Percentiles rank a stretch among this genome's conserved stretches.
phyloP scores from a whole-genome alignment of 345 rosid species.

The Eucalyptus pauciflora region DNA sequence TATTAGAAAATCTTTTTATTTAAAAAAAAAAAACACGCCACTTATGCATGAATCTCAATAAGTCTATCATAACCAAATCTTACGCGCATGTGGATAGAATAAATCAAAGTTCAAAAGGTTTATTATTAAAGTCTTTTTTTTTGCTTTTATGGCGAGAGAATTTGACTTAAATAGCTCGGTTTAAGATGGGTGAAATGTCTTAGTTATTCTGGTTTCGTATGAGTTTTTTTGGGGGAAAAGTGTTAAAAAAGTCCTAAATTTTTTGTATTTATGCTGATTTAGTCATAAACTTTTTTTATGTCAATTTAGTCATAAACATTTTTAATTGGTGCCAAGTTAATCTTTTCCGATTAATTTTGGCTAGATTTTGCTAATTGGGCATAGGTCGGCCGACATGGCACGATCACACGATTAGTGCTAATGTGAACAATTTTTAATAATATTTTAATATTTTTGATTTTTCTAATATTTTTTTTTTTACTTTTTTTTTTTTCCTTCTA shows the following conservation, averaged over 20 bases:
- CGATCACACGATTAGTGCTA: fast-evolving
- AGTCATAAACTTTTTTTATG: too few species aligned
- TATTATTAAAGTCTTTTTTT: too few species aligned
- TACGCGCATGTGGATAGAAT: background rate
- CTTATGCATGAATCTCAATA: background rate
- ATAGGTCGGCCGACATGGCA: too few species aligned
- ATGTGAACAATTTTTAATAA: fast-evolving
- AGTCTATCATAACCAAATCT: background rate
- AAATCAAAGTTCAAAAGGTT: background rate
- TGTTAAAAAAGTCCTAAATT: fast-evolving
- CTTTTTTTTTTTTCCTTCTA: too few species aligned
- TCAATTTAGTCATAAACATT: fast-evolving
- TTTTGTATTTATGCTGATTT: too few species aligned
- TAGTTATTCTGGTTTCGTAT: background rate
- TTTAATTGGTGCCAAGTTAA: too few species aligned
- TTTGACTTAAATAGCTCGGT: background rate
- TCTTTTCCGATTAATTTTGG: fast-evolving
- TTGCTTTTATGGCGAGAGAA: background rate
- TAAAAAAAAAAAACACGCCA: background rate
- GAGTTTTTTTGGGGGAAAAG: background rate
- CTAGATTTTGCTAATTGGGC: fast-evolving
- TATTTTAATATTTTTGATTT: too few species aligned
- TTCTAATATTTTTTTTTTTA: too few species aligned
- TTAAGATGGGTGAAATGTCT: background rate
- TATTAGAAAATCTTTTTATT: background rate